Percentiles rank a stretch among this genome's conserved stretches.
These are phyloP conservation scores for Populus nigra DNA, from an alignment of 345 rosid species.

Conservation along the genomic window DNA sequence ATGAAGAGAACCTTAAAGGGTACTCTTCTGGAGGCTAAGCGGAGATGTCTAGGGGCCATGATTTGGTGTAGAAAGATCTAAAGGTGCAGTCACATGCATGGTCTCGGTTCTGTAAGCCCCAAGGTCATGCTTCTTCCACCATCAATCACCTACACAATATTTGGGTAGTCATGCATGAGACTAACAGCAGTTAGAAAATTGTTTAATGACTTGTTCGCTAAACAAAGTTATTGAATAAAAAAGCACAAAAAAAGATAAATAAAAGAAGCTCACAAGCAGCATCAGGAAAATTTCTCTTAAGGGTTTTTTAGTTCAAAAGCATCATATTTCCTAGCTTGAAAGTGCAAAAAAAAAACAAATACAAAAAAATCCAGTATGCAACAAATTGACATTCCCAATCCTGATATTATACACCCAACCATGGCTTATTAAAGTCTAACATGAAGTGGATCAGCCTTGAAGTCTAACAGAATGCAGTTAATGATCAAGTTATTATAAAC, in stretches of 20 bases:
- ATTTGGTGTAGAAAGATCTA: conserved; percentile 14
- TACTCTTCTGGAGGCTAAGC: conserved; percentile 34
- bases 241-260: not conserved
- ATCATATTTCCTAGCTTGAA: too few species aligned
- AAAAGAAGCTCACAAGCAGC: too few species aligned
- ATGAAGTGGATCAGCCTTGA: too few species aligned
- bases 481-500: too few species aligned
- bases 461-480: too few species aligned
- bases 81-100: conserved; percentile 19
- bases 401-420: too few species aligned
- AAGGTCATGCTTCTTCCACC: conserved; percentile 5
- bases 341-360: too few species aligned
- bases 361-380: too few species aligned
- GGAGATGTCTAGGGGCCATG: conserved; percentile 49
- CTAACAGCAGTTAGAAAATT: not conserved
- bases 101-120: not conserved
- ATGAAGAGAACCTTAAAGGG: conserved; percentile 31
- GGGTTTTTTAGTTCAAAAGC: too few species aligned
- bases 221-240: not conserved
- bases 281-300: too few species aligned
- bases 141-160: conserved; percentile 30
- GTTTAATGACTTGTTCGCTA: not conserved
- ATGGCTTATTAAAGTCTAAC: too few species aligned
- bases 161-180: not conserved
- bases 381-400: too few species aligned